Percentiles rank a stretch among this genome's conserved stretches.
These are phyloP conservation scores for Inga oerstediana DNA, from an alignment of 306 rosid species.

Conservation along the genomic window DNA sequence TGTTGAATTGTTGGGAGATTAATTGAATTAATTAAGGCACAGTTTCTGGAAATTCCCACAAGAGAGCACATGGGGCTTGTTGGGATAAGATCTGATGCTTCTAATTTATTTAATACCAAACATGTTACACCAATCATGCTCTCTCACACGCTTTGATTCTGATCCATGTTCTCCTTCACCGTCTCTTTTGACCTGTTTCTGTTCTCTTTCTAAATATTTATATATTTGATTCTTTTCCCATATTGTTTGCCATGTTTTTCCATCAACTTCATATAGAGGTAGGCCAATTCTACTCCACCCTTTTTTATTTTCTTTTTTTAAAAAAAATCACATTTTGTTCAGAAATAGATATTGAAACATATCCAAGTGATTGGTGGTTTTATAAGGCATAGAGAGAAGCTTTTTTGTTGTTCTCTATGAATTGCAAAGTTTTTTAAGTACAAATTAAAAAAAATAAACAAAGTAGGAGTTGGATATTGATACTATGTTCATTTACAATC, in stretches of 20 bases:
- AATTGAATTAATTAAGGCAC: not conserved
- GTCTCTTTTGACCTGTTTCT: not conserved
- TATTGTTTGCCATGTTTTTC: not conserved
- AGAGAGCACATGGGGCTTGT: constrained; percentile 49
- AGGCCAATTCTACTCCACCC: not conserved
- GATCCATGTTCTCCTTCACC: not conserved
- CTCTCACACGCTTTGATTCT: constrained; percentile 2
- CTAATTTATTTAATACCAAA: not conserved
- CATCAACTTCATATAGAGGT: not conserved
- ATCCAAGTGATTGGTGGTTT: too few species aligned
- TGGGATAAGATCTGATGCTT: constrained; percentile 29
- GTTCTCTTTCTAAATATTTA: not conserved
- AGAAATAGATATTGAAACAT: not conserved
- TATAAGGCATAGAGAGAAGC: too few species aligned
- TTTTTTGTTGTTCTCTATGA: not conserved
- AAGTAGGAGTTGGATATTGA: not conserved
- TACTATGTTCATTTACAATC: too few species aligned
- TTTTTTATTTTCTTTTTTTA: not conserved
- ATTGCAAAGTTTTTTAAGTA: not conserved
- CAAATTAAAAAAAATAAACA: too few species aligned
- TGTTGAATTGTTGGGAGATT: not conserved
- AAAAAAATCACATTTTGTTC: not conserved
- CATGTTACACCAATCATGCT: not conserved
- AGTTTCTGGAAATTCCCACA: constrained; percentile 17
- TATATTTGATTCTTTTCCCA: not conserved